phyloP scores from a whole-genome alignment of 2,329 filamentous ascomycete species.

The Geosmithia putterillii region DNA sequence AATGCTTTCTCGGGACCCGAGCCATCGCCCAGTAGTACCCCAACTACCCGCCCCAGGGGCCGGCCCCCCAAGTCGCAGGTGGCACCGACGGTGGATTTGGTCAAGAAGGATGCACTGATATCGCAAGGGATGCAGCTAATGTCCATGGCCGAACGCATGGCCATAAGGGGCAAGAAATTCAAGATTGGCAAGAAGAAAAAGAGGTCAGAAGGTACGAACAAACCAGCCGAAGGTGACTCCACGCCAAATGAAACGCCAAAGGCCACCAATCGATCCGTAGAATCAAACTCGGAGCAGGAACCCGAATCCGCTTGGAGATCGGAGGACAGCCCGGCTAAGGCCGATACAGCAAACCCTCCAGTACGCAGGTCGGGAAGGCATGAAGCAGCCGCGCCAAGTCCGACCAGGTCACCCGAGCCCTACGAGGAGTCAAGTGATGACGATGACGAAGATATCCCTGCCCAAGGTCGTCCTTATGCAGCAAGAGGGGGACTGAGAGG shows the following conservation, averaged over 20 bases:
- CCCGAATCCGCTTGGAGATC: background rate
- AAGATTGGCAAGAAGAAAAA: slow-evolving; percentile 32
- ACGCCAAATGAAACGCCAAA: background rate
- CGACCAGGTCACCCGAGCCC: background rate
- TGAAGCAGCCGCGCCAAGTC: background rate
- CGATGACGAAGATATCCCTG: slow-evolving; percentile 4
- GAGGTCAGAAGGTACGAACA: slow-evolving; percentile 7
- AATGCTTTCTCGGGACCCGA: background rate
- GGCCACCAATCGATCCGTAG: background rate
- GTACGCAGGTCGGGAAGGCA: background rate
- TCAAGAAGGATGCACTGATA: slow-evolving; percentile 5
- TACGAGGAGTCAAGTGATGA: slow-evolving; percentile 2
- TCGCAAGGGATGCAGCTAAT: slow-evolving; percentile 22
- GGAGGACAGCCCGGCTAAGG: background rate
- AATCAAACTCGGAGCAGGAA: background rate
- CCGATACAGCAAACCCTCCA: background rate
- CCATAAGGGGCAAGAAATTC: slow-evolving; percentile 37
- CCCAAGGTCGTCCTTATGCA: background rate
- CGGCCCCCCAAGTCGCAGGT: slow-evolving; percentile 4
- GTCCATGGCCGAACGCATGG: slow-evolving; percentile 47
- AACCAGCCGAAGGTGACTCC: background rate
- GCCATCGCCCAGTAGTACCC: background rate
- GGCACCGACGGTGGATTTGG: background rate
- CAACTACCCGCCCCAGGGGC: slow-evolving; percentile 1
- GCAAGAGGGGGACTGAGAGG: slow-evolving; percentile 6